Evolutionary conservation across 2,329 filamentous ascomycete species (phyloP).

Genomic region (Monosporascus sp.): DNA sequence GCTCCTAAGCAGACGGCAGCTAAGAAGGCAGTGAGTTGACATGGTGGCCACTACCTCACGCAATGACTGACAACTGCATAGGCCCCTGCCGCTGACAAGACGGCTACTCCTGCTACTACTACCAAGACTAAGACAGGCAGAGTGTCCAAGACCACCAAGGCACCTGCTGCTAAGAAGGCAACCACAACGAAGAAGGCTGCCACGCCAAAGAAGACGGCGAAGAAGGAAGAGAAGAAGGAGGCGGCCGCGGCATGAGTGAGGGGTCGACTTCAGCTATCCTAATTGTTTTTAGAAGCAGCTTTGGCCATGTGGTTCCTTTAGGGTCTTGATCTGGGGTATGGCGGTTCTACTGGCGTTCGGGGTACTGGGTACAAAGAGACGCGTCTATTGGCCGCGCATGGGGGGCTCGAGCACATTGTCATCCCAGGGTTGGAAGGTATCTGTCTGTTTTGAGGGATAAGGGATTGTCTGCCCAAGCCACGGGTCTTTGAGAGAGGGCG

Average conservation of each 20-base stretch:
- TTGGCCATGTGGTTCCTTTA: constrained; percentile 29
- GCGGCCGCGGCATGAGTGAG: constrained; percentile 20
- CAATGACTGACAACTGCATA: constrained; percentile 23
- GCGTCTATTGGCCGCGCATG: constrained; percentile 21
- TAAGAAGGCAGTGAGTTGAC: constrained; percentile 28
- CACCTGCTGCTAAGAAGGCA: constrained; percentile 39
- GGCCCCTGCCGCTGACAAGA: constrained; percentile 44
- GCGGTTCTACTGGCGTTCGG: constrained; percentile 28
- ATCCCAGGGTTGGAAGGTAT: constrained; percentile 15
- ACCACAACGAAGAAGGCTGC: constrained; percentile 36
- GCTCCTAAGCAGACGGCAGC: constrained; percentile 40
- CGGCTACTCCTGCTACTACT: constrained; percentile 46
- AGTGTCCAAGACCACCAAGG: constrained; percentile 62
- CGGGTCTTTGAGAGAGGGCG: not conserved
- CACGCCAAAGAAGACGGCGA: constrained; percentile 31
- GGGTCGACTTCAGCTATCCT: not conserved
- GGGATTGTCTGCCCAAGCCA: not conserved
- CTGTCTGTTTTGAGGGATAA: constrained; percentile 1
- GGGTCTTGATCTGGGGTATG: constrained; percentile 25
- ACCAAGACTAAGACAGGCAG: constrained; percentile 72
- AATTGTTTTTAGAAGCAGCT: constrained; percentile 9
- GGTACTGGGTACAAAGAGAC: constrained; percentile 26
- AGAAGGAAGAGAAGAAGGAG: constrained; percentile 33
- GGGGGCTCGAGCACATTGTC: constrained; percentile 23
- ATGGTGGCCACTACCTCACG: constrained; percentile 4